phyloP scores from a whole-genome alignment of 2,329 filamentous ascomycete species.

The Neofusicoccum parvum region DNA sequence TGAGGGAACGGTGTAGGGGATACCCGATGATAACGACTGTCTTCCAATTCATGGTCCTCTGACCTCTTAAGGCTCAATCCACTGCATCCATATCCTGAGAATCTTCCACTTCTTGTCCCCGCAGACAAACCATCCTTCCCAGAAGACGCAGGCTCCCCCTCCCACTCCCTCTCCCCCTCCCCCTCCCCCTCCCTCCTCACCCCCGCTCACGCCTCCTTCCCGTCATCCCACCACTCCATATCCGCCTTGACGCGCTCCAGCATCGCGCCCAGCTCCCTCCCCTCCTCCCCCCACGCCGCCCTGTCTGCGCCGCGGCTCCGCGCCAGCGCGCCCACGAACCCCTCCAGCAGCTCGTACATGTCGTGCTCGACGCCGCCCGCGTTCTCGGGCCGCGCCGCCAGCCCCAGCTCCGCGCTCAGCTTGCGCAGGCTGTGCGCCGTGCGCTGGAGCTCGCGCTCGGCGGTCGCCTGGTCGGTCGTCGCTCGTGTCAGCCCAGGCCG shows the following conservation, averaged over 20 bases:
- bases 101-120: too few relatives aligned
- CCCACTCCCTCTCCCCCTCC: neutral
- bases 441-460: neutral
- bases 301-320: neutral
- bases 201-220: neutral
- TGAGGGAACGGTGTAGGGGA: neutral
- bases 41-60: too few relatives aligned
- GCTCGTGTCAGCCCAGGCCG: too few relatives aligned
- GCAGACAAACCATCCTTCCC: too few relatives aligned
- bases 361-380: neutral
- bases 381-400: neutral
- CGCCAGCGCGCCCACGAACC: neutral
- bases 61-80: too few relatives aligned
- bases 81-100: too few relatives aligned
- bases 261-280: neutral
- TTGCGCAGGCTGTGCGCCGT: neutral
- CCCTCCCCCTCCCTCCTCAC: neutral
- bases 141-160: neutral
- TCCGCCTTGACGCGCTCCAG: neutral
- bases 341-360: constrained; percentile 4
- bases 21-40: neutral
- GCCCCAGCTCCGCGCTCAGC: neutral
- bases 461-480: neutral
- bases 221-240: constrained; percentile 13
- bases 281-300: neutral